Percentiles rank a stretch among this genome's conserved stretches.
phyloP scores from a whole-genome alignment of 148 eudicot genomes.

The Chenopodium berlandieri region DNA sequence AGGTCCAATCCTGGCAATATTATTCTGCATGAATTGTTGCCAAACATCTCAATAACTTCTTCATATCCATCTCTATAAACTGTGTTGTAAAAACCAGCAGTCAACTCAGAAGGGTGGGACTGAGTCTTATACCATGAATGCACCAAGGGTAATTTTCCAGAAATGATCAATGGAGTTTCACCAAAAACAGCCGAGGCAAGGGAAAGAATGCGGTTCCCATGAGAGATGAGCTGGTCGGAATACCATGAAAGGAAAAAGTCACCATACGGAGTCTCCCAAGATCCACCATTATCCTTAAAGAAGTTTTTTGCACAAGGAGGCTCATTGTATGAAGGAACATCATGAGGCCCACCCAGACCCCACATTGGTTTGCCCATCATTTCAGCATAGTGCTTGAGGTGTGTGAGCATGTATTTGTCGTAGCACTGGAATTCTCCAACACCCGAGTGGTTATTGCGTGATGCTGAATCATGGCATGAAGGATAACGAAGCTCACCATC shows the following conservation, averaged over 20 bases:
- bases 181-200: slow-evolving; percentile 51
- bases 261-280: slow-evolving; percentile 82
- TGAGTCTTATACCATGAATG: slow-evolving; percentile 52
- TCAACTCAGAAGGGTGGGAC: slow-evolving; percentile 81
- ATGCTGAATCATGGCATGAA: slow-evolving; percentile 38
- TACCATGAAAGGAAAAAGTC: slow-evolving; percentile 92
- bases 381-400: slow-evolving; percentile 65
- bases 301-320: slow-evolving; percentile 45
- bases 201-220: slow-evolving; percentile 65
- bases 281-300: slow-evolving; percentile 66
- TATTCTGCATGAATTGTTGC: slow-evolving; percentile 47
- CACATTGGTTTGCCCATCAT: slow-evolving; percentile 61
- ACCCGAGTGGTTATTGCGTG: slow-evolving; percentile 29
- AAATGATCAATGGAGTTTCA: slow-evolving; percentile 38
- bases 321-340: slow-evolving; percentile 59
- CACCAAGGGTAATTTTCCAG: slow-evolving; percentile 65
- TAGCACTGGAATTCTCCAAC: slow-evolving; percentile 91
- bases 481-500: slow-evolving; percentile 91
- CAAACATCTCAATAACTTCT: slow-evolving; percentile 48
- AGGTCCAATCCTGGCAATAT: slow-evolving; percentile 78
- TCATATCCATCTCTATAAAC: slow-evolving; percentile 65
- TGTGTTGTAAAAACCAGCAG: slow-evolving; percentile 81
- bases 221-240: slow-evolving; percentile 62
- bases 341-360: slow-evolving; percentile 91
- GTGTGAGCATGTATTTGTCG: slow-evolving; percentile 65